Evolutionary conservation across 2,329 filamentous ascomycete species (phyloP), one percentile per base, ranked within the genome.

Genomic region (Curvularia sp.): DNA sequence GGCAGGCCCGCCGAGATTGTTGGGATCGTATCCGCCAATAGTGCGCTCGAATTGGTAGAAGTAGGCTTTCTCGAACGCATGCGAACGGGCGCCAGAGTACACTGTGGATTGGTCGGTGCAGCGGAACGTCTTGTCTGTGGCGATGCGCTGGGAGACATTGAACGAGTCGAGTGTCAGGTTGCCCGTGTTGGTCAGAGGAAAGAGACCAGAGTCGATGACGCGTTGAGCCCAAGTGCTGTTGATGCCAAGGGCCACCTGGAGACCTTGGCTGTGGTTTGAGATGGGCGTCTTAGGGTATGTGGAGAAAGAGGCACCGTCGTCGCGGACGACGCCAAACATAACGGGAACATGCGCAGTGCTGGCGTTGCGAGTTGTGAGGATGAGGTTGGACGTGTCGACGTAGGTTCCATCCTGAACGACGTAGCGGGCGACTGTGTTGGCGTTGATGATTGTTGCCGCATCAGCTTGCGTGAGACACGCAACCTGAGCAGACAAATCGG

Each of bases 31-130:
- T 1, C 80, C 82, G 55, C 80, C 79, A 64, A 84, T 85, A 0
- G 82, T 83, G 43, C 86, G 81, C 59, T 86, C 83, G 64, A 87
- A 84, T 68, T 87, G 83, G 73, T 88, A 88, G 69, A 82, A 87
- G 69, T 84, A 87, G 0, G 85, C 77, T 5, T 77, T 73, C 27
- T 78, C 70, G 66, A 87, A 83, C 0, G 81, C 79, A 3, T 75
- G 73, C 15, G 78, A 80, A 15, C 68, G 72, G 0, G 81, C 74
- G 2, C 81, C 84, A 0, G 83, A 78, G 66, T 82, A 83, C 6
- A 82, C 82, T 2, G 85, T 87, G 5, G 85, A 84, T 70, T 87
- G 81, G 68, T 86, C 84, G 49, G 84, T 75, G 69, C 86, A 88
- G 55, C 85, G 82, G 78, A 87, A 87, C 8, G 82, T 81, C 50